Percentiles rank a stretch among this genome's conserved stretches.
phyloP scores from a whole-genome alignment of 2,329 filamentous ascomycete species.

The Gnomoniopsis smithogilvyi region DNA sequence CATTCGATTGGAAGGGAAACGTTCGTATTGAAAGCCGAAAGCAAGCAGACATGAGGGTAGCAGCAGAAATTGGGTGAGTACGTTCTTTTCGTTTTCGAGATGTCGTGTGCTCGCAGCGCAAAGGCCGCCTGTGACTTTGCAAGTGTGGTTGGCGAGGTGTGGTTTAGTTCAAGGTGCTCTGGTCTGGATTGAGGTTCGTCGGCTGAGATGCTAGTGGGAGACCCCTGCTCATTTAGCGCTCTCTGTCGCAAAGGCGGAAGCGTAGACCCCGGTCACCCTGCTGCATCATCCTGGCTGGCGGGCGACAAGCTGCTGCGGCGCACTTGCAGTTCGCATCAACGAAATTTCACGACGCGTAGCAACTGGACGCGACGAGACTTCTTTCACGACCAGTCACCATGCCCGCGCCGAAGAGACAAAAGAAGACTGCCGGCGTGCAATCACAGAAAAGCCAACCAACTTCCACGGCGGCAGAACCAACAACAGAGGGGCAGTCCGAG shows the following conservation, averaged over 20 bases:
- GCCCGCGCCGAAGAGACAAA: conserved; percentile 59
- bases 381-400: conserved; percentile 32
- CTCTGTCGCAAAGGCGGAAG: not conserved
- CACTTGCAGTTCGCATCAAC: not conserved
- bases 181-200: not conserved
- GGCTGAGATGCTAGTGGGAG: not conserved
- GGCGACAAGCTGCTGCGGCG: conserved; percentile 4
- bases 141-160: not conserved
- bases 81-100: not conserved
- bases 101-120: not conserved
- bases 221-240: not conserved
- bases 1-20: not conserved
- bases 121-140: not conserved
- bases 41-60: no score
- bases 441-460: conserved; percentile 43
- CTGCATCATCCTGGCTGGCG: not conserved
- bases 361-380: conserved; percentile 15
- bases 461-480: conserved; percentile 65
- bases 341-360: conserved; percentile 15
- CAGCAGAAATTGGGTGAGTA: not conserved
- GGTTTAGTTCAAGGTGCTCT: not conserved
- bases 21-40: not conserved
- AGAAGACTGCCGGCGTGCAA: conserved; percentile 46
- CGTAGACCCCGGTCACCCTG: conserved; percentile 2
- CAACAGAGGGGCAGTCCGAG: conserved; percentile 57